phyloP scores from a whole-genome alignment of 2,329 filamentous ascomycete genomes.

The Penicillium thymicola region DNA sequence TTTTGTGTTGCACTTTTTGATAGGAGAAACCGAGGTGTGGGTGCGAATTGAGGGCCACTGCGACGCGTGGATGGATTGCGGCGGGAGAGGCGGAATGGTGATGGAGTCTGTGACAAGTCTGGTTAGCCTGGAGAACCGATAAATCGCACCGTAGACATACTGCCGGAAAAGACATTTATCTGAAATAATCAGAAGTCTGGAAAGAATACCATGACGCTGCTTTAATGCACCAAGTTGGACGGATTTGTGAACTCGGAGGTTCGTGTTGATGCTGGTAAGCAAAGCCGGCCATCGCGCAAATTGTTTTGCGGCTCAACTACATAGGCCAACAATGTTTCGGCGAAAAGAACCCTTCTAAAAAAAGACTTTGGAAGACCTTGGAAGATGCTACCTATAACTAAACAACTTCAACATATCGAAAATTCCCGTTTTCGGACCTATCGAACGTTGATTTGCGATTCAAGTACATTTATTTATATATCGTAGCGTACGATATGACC shows the following conservation, averaged over 20 bases:
- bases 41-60: constrained; percentile 32
- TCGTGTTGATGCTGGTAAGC: not conserved
- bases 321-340: no score
- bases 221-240: not conserved
- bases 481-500: no score
- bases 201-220: not conserved
- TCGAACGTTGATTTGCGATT: no score
- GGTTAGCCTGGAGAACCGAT: not conserved
- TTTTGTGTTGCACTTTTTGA: constrained; percentile 22
- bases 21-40: constrained; percentile 33
- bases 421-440: no score
- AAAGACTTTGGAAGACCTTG: no score
- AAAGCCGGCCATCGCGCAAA: not conserved
- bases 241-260: not conserved
- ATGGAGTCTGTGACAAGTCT: constrained; percentile 19
- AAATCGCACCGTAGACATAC: not conserved
- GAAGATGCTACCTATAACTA: no score
- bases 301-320: not conserved
- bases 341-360: no score
- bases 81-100: constrained; percentile 30
- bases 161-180: constrained; percentile 16
- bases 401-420: no score
- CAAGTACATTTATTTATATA: no score
- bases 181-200: not conserved
- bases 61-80: constrained; percentile 25